Base-by-base conservation (phyloP, 2,329 filamentous ascomycete species). In the Trichothecium roseum region DNA sequence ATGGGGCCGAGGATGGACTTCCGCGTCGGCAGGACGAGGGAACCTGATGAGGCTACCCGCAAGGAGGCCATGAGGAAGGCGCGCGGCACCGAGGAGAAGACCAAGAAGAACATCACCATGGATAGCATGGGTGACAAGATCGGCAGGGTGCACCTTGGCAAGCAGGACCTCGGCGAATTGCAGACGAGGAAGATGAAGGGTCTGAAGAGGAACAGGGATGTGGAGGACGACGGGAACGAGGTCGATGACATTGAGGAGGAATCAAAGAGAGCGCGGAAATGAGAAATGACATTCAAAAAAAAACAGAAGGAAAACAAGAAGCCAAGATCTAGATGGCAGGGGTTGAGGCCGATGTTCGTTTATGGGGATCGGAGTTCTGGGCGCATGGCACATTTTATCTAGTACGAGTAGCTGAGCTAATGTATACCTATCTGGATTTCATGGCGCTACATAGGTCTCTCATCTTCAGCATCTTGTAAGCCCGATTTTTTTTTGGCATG, bases 171-270 rank as follows among this genome's bases (percentile, higher is more conserved):
- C 40, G 71, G 69, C 53, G 74, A 82, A 49, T 61, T 98, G 60
- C 91, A 98, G 69, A 93, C 88, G 36, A 80, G 91, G 54, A 98
- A 98, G 77, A 96, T 98, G 88, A 98, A 98, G 78, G 91, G 88
- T 46, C 62, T 98, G 47, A 98, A 96, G 75, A 73, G 91, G 45
- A 78, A 72, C 44, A 75, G 85, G 37, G 74, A 72, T 35, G 67
- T 63, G 4, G 64, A 50, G 13, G 64, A 64, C 40, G 59, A 69
- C 35, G 68, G 62, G 39, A 62, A 67, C 38, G 58, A 42, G 22
- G 46, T 43, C 30, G 43, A 45, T 26, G 37, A 48, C 8, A 42
- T 49, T 14, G 52, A 51, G 16, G 55, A 62, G 28, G 60, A 63
- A 18, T 45, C 55, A 32, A 61, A 62, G 48, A 54, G 56, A 42